A percentile compares a stretch with the other conserved stretches of the same genome.
phyloP scores from a whole-genome alignment of 345 rosid genomes.

The Hibiscus mutabilis region DNA sequence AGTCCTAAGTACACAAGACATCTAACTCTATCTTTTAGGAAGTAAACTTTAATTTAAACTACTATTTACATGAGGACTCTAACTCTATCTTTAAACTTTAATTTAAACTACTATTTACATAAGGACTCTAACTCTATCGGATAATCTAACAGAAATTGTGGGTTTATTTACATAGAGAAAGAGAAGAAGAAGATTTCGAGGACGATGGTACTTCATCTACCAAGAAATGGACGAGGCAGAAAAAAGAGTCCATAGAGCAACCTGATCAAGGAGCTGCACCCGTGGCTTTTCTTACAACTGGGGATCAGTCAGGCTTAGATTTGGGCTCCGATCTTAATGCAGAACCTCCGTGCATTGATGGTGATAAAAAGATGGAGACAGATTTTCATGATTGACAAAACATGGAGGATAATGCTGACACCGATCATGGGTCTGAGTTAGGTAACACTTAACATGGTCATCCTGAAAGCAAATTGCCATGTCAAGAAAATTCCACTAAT shows the following conservation, averaged over 20 bases:
- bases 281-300: constrained; percentile 49
- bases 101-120: too few relatives aligned
- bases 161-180: constrained; percentile 91
- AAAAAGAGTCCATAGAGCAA: constrained; percentile 86
- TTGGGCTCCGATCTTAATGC: constrained; percentile 57
- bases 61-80: too few relatives aligned
- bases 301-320: constrained; percentile 58
- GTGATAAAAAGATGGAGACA: constrained; percentile 39
- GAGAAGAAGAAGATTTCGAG: constrained; percentile 99
- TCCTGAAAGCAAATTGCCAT: constrained; percentile 46
- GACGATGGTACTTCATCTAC: constrained; percentile 99
- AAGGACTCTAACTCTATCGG: too few relatives aligned
- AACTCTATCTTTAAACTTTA: too few relatives aligned
- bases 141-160: too few relatives aligned
- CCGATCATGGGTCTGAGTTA: constrained; percentile 31
- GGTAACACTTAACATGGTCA: constrained; percentile 34
- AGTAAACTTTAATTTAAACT: too few relatives aligned
- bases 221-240: constrained; percentile 98
- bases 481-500: constrained; percentile 81
- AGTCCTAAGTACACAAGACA: too few relatives aligned
- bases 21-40: too few relatives aligned
- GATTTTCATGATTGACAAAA: constrained; percentile 38
- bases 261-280: constrained; percentile 67
- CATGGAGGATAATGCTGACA: constrained; percentile 41
- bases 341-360: constrained; percentile 39